phyloP scores from a whole-genome alignment of 768 basidiomycete species.

The Imleria badia region DNA sequence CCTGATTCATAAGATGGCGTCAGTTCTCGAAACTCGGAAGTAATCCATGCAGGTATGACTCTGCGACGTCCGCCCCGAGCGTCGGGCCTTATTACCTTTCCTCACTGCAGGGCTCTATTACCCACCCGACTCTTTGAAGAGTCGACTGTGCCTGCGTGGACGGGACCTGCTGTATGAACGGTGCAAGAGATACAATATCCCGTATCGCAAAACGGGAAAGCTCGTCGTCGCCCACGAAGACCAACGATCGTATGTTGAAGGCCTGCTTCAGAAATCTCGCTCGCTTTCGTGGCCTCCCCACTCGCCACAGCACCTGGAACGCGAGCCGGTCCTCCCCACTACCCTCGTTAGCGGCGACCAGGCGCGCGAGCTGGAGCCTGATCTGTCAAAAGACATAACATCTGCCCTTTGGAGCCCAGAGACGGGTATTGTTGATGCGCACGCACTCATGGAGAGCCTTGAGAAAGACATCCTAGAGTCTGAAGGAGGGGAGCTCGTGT shows the following conservation, averaged over 20 bases:
- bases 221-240: conserved; percentile 77
- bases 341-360: conserved; percentile 65
- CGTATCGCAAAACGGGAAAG: conserved; percentile 77
- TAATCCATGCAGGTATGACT: conserved; percentile 79
- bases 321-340: conserved; percentile 53
- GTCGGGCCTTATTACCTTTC: neutral
- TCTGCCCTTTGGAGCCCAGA: conserved; percentile 79
- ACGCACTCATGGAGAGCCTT: conserved; percentile 77
- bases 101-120: conserved; percentile 71
- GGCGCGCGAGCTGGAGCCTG: conserved; percentile 77
- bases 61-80: neutral
- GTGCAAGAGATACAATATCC: conserved; percentile 62
- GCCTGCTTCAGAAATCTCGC: conserved; percentile 62
- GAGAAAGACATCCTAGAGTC: conserved; percentile 79
- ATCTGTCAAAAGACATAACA: conserved; percentile 67
- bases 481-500: conserved; percentile 67
- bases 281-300: conserved; percentile 51
- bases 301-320: conserved; percentile 26
- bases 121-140: conserved; percentile 80
- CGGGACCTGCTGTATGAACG: conserved; percentile 79
- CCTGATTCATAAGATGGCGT: neutral
- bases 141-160: conserved; percentile 81
- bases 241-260: conserved; percentile 70
- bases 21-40: conserved; percentile 93
- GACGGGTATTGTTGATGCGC: conserved; percentile 90